Base-by-base conservation (phyloP, 306 rosid species). In the Vigna unguiculata region DNA sequence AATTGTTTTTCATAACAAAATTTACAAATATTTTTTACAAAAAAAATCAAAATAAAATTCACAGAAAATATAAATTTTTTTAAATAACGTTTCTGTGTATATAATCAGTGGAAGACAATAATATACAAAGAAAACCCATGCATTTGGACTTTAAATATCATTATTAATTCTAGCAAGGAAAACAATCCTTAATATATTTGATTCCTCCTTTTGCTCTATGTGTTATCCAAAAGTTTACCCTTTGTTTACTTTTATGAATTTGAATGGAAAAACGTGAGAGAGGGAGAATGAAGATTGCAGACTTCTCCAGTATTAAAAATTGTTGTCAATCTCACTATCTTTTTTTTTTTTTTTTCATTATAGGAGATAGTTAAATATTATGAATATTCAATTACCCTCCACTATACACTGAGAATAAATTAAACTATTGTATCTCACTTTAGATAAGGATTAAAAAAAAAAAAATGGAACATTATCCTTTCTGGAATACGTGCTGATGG, bases 91-190 rank as follows among this genome's bases (percentile, higher is more conserved):
- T n/a, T n/a, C 10, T 53, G 43, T 20, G 74, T 54, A 38, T 52
- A 64, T 52, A 38, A 68, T 36, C 36, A 32, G 28, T 45, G 34
- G 45, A 25, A 9, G 41, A 60, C 19, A 60, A 62, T 32, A 49
- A 21, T 48, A 48, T 48, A 48, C 24, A 45, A 19, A 34, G 34
- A 59, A 41, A 70, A 60, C n/a, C 25, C 51, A 22, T n/a, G 40
- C 14, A 38, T 71, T 52, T 61, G 57, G 67, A 79, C 74, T 28
- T 24, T 16, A 72, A 71, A 22, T 70, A 48, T 49, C 46, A 36
- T 38, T 61, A 66, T 57, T 57, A 25, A 59, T 48, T 79, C 88
- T 81, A 84, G 87, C 82, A 87, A 82, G 89, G 53, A 74, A 83
- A 90, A 81, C 41, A 71, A 83, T 47, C 16, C 38, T 17, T 16